These are phyloP conservation scores for Aspergillus hortae DNA, from an alignment of 2,329 filamentous ascomycete species.

Conservation along the genomic window DNA sequence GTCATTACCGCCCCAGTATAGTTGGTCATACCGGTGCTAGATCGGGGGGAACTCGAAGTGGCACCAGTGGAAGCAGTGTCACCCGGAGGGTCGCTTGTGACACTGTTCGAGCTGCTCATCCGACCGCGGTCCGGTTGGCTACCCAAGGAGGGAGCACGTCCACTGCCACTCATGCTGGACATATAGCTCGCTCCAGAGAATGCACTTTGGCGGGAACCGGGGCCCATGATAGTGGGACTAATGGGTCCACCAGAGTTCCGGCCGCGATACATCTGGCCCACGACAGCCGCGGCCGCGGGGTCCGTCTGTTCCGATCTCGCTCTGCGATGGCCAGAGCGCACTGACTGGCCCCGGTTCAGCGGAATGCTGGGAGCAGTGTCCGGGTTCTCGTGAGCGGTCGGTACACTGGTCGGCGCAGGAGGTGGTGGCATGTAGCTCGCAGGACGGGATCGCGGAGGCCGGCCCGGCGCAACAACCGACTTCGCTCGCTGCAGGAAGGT, in stretches of 20 bases:
- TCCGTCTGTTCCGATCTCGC: conserved; percentile 49
- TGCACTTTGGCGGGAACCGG: conserved; percentile 39
- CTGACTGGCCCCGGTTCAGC: conserved; percentile 40
- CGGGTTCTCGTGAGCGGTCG: conserved; percentile 44
- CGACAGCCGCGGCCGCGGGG: conserved; percentile 61
- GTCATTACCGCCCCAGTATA: conserved; percentile 63
- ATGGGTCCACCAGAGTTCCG: conserved; percentile 50
- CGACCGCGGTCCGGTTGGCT: conserved; percentile 47
- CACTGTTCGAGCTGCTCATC: conserved; percentile 65
- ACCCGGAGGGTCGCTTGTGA: conserved; percentile 47
- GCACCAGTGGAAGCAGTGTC: conserved; percentile 44
- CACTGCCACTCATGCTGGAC: conserved; percentile 50
- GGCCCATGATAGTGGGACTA: conserved; percentile 50
- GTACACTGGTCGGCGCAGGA: conserved; percentile 25
- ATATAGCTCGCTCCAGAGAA: conserved; percentile 47
- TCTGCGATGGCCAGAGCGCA: conserved; percentile 42
- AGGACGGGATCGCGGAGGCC: conserved; percentile 45
- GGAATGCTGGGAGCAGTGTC: conserved; percentile 48
- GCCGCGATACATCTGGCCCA: conserved; percentile 87
- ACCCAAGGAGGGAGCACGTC: conserved; percentile 50
- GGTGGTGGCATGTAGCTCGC: conserved; percentile 41
- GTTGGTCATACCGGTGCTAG: conserved; percentile 65
- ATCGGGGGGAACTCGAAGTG: conserved; percentile 55
- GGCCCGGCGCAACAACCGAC: conserved; percentile 51
- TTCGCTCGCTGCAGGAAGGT: conserved; percentile 59